Evolutionary conservation across 352 stramenopile genomes (phyloP).

Genomic region (Pythium aquatile): DNA sequence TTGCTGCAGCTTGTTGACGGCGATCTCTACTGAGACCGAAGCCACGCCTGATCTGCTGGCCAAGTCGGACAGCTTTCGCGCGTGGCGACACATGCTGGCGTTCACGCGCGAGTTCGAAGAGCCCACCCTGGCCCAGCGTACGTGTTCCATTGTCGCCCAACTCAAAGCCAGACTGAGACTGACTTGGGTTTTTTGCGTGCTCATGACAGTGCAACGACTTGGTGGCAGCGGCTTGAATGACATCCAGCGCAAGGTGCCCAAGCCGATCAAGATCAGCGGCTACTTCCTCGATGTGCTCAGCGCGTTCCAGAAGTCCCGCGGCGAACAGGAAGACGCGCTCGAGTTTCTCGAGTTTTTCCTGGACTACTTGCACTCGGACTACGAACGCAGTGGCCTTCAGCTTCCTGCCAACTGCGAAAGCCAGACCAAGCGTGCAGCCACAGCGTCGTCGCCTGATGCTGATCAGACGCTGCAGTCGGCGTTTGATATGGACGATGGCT

Average conservation of each 20-base stretch:
- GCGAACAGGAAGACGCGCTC: constrained; percentile 80
- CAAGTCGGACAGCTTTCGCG: constrained; percentile 54
- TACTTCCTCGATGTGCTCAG: constrained; percentile 84
- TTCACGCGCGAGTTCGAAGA: constrained; percentile 85
- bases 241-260: constrained; percentile 49
- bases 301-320: constrained; percentile 78
- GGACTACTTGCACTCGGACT: constrained; percentile 81
- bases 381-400: constrained; percentile 64
- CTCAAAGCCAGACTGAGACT: neutral
- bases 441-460: neutral
- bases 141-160: constrained; percentile 11
- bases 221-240: constrained; percentile 28
- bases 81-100: constrained; percentile 75
- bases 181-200: neutral
- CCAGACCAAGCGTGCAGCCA: constrained; percentile 48
- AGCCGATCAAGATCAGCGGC: constrained; percentile 75
- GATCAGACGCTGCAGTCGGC: constrained; percentile 16
- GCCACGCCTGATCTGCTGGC: constrained; percentile 45
- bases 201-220: constrained; percentile 18
- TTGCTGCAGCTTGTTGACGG: constrained; percentile 48
- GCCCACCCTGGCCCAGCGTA: constrained; percentile 63
- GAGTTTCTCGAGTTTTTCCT: constrained; percentile 88
- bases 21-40: constrained; percentile 52
- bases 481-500: constrained; percentile 58
- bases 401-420: constrained; percentile 57